Base-by-base conservation (phyloP, 371 early-diverging fungal genomes). In the Rhizopus delemar region DNA sequence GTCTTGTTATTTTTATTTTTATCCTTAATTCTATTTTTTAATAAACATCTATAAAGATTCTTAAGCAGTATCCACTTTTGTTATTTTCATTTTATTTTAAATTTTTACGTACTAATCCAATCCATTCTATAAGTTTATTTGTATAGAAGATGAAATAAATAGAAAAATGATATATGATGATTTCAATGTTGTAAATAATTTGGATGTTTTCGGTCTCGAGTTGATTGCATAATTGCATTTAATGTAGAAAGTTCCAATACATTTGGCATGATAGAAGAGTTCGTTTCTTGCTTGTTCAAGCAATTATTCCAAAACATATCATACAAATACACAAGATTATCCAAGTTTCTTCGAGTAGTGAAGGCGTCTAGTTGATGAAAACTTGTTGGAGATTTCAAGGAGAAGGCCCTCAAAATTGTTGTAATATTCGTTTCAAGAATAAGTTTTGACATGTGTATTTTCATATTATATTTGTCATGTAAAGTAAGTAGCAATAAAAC, bases 201-300 rank as follows among this genome's bases (percentile, higher is more conserved):
- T 48, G 48, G 48, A 1, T 29, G 48, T 48, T 5, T 48, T 48
- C 48, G 31, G 31, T 48, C 48, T 48, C 29, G 4, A 12, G 48
- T 48, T 48, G 48, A 48, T 48, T 48, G 48, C 48, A 15, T 48
- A 48, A 48, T 48, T 28, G 48, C 29, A 48, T 48, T 48, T 29
- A 8, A 48, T 16, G 29, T 48, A 29, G 48, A 48, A 48, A 48
- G 22, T 29, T 29, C 48, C 48, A 48, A 48, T 48, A 12, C 29
- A 48, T 48, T 48, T 48, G 48, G 48, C 4, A 29, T 29, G 48
- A 5, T n/a, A 48, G 48, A 5, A 3, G 43, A 3, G 12, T 43
- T 43, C 15, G 43, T 28, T 48, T 48, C 2, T 28, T 48, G 48
- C 48, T 48, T 48, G 48, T 29, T 29, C 31, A 48, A 48, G 4